A percentile compares a stretch with the other conserved stretches of the same genome.
Conservation (phyloP, 2,329 filamentous ascomycete species). For the Fusarium aywerte region DNA sequence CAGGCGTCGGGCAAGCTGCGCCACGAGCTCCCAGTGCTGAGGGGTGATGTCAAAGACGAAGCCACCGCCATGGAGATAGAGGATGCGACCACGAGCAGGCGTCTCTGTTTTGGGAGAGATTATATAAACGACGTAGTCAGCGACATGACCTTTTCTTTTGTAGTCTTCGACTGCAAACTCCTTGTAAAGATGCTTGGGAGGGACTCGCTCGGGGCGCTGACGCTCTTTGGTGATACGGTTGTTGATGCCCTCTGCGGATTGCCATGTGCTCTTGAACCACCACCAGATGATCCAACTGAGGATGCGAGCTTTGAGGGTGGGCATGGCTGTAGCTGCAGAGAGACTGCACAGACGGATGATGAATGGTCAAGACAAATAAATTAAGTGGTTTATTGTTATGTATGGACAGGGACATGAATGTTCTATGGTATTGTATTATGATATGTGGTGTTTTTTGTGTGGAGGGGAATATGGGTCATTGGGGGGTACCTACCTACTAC, state of each 20-base stretch:
- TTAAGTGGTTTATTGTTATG: conserved; percentile 6
- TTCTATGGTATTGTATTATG: conserved; percentile 1
- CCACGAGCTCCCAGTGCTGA: conserved; percentile 47
- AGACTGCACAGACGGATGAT: conserved; percentile 8
- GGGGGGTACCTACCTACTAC: too few species aligned
- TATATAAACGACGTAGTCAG: conserved; percentile 43
- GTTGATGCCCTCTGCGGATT: conserved; percentile 41
- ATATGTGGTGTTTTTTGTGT: conserved; percentile 26
- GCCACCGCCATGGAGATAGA: conserved; percentile 50
- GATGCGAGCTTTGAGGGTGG: conserved; percentile 44
- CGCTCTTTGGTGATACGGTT: conserved; percentile 42
- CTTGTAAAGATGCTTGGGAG: conserved; percentile 42
- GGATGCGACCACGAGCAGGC: conserved; percentile 45
- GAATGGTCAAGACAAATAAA: background rate
- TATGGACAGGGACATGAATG: background rate
- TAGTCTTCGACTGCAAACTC: conserved; percentile 45
- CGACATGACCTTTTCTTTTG: conserved; percentile 21
- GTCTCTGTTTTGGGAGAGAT: conserved; percentile 48
- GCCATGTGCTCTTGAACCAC: conserved; percentile 43
- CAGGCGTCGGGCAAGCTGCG: conserved; percentile 45
- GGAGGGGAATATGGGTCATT: conserved; percentile 25
- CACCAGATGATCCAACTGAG: conserved; percentile 46
- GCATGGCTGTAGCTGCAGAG: conserved; percentile 34
- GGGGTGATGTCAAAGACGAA: conserved; percentile 47
- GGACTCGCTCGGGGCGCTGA: conserved; percentile 32